Percentiles rank a stretch among this genome's conserved stretches.
phyloP scores from a whole-genome alignment of 1,139 yeast genomes.

The Candida frijolesensis region DNA sequence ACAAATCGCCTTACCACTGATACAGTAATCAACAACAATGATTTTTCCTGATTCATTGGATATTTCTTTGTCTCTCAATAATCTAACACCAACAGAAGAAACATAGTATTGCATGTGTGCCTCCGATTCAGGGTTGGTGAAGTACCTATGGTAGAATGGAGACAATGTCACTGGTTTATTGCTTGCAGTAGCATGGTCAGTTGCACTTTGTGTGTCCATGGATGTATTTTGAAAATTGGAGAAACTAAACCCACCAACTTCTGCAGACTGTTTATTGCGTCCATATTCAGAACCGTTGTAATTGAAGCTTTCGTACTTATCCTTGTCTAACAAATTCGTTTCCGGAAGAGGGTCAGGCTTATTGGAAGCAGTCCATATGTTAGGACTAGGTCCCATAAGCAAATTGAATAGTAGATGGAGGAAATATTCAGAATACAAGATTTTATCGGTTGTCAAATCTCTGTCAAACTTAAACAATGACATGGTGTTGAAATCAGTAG shows the following conservation, averaged over 20 bases:
- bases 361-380: slow-evolving; percentile 64
- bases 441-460: slow-evolving; percentile 58
- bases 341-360: slow-evolving; percentile 25
- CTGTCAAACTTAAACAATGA: slow-evolving; percentile 70
- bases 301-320: not conserved
- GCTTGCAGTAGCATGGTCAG: not conserved
- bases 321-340: not conserved
- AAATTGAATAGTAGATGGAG: slow-evolving; percentile 64
- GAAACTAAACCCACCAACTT: slow-evolving; percentile 8
- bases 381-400: slow-evolving; percentile 68
- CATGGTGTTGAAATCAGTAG: slow-evolving; percentile 67
- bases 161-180: slow-evolving; percentile 7
- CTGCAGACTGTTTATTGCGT: not conserved
- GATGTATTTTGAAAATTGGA: slow-evolving; percentile 4
- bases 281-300: not conserved
- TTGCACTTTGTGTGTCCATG: too few species aligned
- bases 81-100: slow-evolving; percentile 65
- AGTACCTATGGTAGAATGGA: slow-evolving; percentile 76
- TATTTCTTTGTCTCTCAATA: slow-evolving; percentile 47
- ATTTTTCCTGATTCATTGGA: slow-evolving; percentile 21
- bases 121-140: slow-evolving; percentile 88
- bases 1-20: slow-evolving; percentile 75
- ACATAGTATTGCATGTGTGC: slow-evolving; percentile 78
- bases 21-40: slow-evolving; percentile 42
- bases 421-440: slow-evolving; percentile 65